Percentiles rank a stretch among this genome's conserved stretches.
Conservation (phyloP, 2,329 filamentous ascomycete species). For the Hypoxylon sp. region DNA sequence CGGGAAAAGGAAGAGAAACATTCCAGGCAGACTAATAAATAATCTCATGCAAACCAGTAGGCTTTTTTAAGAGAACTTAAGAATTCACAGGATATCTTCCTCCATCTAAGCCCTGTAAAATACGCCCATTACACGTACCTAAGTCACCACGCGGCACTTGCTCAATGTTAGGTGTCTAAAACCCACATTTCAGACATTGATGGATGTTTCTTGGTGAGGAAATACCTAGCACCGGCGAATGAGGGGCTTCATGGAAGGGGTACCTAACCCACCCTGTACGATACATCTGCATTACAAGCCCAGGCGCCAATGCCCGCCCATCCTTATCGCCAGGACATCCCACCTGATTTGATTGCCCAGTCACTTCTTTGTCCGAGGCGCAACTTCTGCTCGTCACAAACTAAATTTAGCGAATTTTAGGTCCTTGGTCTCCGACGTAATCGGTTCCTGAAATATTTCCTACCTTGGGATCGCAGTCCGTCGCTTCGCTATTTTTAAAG, state of each 20-base stretch:
- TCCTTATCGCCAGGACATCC: constrained; percentile 34
- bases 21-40: no score
- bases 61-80: no score
- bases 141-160: no score
- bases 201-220: constrained; percentile 18
- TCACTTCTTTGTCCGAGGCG: constrained; percentile 12
- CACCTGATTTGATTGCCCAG: constrained; percentile 18
- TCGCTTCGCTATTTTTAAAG: not conserved
- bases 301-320: not conserved
- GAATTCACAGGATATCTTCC: no score
- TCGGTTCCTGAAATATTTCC: constrained; percentile 12
- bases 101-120: not conserved
- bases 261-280: not conserved
- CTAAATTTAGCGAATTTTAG: not conserved
- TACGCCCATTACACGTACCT: not conserved
- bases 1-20: no score
- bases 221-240: constrained; percentile 26
- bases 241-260: constrained; percentile 15
- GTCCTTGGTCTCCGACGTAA: constrained; percentile 3
- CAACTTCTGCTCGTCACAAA: constrained; percentile 9
- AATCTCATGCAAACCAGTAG: no score
- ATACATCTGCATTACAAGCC: not conserved
- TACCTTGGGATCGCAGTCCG: not conserved
- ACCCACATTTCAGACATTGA: not conserved
- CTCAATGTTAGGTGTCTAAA: no score